phyloP scores from a whole-genome alignment of 768 basidiomycete species.

The Lactarius psammicola region DNA sequence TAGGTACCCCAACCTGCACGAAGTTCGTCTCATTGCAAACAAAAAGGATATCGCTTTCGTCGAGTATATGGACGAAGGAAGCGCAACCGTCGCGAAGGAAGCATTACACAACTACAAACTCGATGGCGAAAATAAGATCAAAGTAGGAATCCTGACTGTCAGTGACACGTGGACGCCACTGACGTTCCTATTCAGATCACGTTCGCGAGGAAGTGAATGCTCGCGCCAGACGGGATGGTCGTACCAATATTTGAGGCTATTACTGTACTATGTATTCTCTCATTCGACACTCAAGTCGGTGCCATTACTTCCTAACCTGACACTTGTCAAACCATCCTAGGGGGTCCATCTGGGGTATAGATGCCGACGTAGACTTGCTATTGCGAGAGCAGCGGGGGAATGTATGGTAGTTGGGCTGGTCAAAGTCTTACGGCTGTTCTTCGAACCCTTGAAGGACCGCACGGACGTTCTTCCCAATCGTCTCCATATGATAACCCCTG shows the following conservation, averaged over 20 bases:
- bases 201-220: constrained; percentile 30
- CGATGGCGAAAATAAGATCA: constrained; percentile 98
- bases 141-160: constrained; percentile 48
- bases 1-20: constrained; percentile 93
- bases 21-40: constrained; percentile 97
- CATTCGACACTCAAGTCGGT: constrained; percentile 4
- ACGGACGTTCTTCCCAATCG: constrained; percentile 34
- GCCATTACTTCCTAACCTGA: constrained; percentile 5
- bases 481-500: constrained; percentile 35
- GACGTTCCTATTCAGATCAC: constrained; percentile 25
- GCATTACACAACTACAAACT: constrained; percentile 97
- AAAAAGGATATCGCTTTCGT: constrained; percentile 99
- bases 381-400: neutral
- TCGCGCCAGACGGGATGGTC: neutral
- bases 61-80: constrained; percentile 91
- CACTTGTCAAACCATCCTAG: neutral
- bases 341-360: neutral
- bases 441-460: constrained; percentile 34
- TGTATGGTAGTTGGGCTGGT: neutral
- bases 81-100: constrained; percentile 89
- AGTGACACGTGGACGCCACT: neutral
- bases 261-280: constrained; percentile 21
- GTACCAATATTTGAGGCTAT: constrained; percentile 11
- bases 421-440: neutral
- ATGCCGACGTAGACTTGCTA: neutral